Percentiles rank a stretch among this genome's conserved stretches.
Evolutionary conservation across 176 grass and related monocot genomes (phyloP).

Genomic region (Phyllostachys edulis): DNA sequence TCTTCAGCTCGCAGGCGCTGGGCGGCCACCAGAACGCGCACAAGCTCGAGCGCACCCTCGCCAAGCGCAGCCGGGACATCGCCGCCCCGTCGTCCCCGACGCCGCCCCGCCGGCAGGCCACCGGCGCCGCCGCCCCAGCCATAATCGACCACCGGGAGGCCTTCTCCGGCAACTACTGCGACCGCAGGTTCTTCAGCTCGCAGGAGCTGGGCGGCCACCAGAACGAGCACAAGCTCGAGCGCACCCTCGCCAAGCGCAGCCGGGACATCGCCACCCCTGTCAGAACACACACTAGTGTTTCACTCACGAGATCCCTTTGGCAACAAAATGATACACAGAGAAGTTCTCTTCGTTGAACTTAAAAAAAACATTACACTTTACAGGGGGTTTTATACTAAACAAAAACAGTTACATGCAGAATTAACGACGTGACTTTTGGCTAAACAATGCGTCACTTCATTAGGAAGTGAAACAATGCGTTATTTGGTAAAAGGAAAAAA

Average conservation of each 20-base stretch:
- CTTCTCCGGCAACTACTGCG: conserved; percentile 97
- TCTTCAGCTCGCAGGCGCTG: conserved; percentile 89
- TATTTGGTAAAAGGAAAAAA: no score
- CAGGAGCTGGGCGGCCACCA: conserved; percentile 96
- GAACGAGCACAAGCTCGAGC: conserved; percentile 98
- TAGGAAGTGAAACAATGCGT: no score
- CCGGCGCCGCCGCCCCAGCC: neutral
- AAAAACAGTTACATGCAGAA: no score
- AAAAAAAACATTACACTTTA: no score
- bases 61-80: conserved; percentile 55
- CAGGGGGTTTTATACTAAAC: no score
- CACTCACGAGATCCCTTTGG: no score
- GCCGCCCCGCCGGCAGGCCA: neutral
- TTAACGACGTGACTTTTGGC: no score
- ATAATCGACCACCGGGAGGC: neutral
- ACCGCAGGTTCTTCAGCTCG: conserved; percentile 75
- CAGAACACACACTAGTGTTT: no score
- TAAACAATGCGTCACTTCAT: no score
- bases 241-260: conserved; percentile 75
- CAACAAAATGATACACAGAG: no score
- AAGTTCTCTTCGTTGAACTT: no score
- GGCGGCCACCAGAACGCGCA: conserved; percentile 99
- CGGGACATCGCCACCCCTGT: neutral
- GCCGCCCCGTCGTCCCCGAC: neutral
- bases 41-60: conserved; percentile 90